Conservation (phyloP, 306 rosid species). For the Arachis stenosperma region DNA sequence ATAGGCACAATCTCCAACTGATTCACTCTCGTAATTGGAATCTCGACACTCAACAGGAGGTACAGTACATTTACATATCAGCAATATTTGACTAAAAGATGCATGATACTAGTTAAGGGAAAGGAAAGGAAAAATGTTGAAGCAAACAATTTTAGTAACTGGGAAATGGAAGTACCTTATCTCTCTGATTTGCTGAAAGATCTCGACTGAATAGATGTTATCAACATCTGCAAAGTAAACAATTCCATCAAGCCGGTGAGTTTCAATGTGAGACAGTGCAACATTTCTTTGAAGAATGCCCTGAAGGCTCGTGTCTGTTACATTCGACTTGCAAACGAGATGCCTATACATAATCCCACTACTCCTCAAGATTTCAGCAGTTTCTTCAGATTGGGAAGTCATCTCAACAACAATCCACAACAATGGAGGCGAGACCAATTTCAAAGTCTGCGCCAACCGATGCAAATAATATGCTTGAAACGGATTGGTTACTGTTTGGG, state of each 20-base stretch:
- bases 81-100: constrained; percentile 13
- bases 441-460: constrained; percentile 69
- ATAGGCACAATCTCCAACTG: background rate
- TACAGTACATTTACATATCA: background rate
- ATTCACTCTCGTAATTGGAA: too few relatives aligned
- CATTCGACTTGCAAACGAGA: constrained; percentile 68
- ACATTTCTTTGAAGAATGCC: constrained; percentile 69
- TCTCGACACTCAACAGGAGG: too few relatives aligned
- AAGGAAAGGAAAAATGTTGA: constrained; percentile 24
- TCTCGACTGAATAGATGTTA: constrained; percentile 61
- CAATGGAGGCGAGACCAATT: constrained; percentile 64
- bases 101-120: constrained; percentile 11
- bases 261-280: constrained; percentile 82
- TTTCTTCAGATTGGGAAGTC: constrained; percentile 82
- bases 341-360: constrained; percentile 84
- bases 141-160: constrained; percentile 19
- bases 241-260: constrained; percentile 87
- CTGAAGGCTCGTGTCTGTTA: constrained; percentile 57
- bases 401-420: constrained; percentile 92
- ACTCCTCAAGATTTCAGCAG: constrained; percentile 69
- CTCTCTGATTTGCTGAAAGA: constrained; percentile 83
- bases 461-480: constrained; percentile 77
- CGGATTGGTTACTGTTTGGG: constrained; percentile 59
- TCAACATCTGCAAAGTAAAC: constrained; percentile 82
- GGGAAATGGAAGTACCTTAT: constrained; percentile 60